Conservation (phyloP, 176 grass and related monocot species). For the Neostapfia colusana region DNA sequence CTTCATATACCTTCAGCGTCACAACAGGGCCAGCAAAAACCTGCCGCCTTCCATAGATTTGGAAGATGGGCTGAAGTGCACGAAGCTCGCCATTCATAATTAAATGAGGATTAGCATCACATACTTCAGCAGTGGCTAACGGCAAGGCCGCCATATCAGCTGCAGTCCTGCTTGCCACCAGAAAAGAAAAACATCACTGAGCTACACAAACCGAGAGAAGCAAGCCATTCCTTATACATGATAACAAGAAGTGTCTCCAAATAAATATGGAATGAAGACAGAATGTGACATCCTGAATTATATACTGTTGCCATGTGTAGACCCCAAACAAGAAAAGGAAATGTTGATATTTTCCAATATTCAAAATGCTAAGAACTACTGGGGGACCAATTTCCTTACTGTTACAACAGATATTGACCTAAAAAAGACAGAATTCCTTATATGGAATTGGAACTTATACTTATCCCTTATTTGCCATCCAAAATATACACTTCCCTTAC, state of each 20-base stretch:
- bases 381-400: no score
- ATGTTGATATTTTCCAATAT: no score
- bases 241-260: not conserved
- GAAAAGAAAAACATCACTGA: not conserved
- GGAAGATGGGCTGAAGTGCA: slow-evolving; percentile 66
- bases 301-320: not conserved
- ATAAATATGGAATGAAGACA: not conserved
- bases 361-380: no score
- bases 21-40: slow-evolving; percentile 72
- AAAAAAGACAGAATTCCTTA: no score
- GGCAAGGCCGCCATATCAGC: slow-evolving; percentile 57
- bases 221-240: not conserved
- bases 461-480: no score
- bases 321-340: no score
- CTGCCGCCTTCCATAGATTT: slow-evolving; percentile 61
- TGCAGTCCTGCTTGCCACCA: not conserved
- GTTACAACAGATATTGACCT: no score
- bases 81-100: slow-evolving; percentile 66
- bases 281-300: not conserved
- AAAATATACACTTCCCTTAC: no score
- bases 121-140: slow-evolving; percentile 71
- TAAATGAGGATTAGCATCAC: slow-evolving; percentile 58
- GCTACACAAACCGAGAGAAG: not conserved
- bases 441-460: no score
- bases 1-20: slow-evolving; percentile 85